Conservation (phyloP, 2,329 filamentous ascomycete genomes). For the Fusarium dlaminii region DNA sequence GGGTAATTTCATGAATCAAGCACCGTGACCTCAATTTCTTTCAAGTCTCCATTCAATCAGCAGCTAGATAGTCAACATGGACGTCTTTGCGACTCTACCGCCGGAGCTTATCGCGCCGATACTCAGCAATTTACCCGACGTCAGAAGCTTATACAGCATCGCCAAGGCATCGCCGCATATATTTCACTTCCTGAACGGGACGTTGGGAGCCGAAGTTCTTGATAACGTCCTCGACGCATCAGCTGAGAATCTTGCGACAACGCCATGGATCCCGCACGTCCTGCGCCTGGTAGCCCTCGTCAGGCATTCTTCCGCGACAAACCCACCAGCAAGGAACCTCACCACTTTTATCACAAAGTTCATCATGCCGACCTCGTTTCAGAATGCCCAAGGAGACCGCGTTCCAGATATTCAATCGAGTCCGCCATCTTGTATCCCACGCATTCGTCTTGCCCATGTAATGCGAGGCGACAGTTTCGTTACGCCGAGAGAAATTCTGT, state of each 20-base stretch:
- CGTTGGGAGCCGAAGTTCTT: conserved; percentile 7
- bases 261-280: conserved; percentile 23
- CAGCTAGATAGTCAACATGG: not conserved
- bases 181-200: conserved; percentile 7
- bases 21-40: not conserved
- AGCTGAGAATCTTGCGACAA: not conserved
- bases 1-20: not conserved
- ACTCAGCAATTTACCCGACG: not conserved
- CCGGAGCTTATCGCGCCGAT: conserved; percentile 18
- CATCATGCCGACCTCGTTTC: not conserved
- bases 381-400: not conserved
- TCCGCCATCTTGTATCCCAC: not conserved
- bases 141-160: conserved; percentile 2
- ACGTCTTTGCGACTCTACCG: conserved; percentile 10
- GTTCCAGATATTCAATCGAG: conserved; percentile 1
- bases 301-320: not conserved
- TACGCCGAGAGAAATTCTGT: conserved; percentile 3
- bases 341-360: conserved; percentile 1
- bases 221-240: conserved; percentile 15
- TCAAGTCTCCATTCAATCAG: not conserved
- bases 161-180: conserved; percentile 5
- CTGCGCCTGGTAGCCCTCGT: conserved; percentile 19
- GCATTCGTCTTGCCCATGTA: not conserved
- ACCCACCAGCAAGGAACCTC: not conserved
- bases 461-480: not conserved